Base-by-base conservation (phyloP, 2,329 filamentous ascomycete species). In the Cercospora zeae-maydis region DNA sequence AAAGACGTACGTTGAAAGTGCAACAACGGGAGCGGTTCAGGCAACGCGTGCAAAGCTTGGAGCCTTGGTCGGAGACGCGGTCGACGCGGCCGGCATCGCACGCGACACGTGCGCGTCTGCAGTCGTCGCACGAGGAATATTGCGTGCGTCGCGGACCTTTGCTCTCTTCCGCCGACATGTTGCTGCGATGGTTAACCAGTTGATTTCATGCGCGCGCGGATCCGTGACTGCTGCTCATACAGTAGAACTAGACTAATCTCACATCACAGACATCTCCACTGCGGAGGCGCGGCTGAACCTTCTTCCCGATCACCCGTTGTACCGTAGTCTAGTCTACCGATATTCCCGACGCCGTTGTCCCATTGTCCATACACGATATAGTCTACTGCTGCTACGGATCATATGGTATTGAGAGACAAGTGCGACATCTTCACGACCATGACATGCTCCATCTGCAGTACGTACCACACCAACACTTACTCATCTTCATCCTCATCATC, bases 101-200 rank as follows among this genome's bases (percentile, higher is more conserved):
- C 8, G 58, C 58, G 8, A 59, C 58, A 16, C 58, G 45, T 4
- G 58, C 58, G 13, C 37, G 21, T n/a, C 58, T 10, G 51, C 58
- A 59, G 11, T 52, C 31, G n/a, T 59, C 58, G 47, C 58, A 59
- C 9, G 45, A 37, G 13, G 58, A 59, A 30, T 59, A 59, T 31
- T 53, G 58, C 37, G 34, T 47, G 37, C 56, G 37, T 9, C 39
- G 37, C 19, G 56, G 56, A 6, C 56, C 56, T 47, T 51, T 47
- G 13, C 33, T 55, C 37, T 39, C 60, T n/a, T 51, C 47, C 27
- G 47, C 27, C 47, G 24, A 27, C 24, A 51, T 51, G 24, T 21
- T 51, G 45, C 27, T n/a, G 19, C 27, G 19, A 16, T 24, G 37
- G 37, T n/a, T n/a, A n/a, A n/a, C n/a, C n/a, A n/a, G n/a, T n/a